Conservation (phyloP, 2,329 filamentous ascomycete species). For the Cladosporium sp. region DNA sequence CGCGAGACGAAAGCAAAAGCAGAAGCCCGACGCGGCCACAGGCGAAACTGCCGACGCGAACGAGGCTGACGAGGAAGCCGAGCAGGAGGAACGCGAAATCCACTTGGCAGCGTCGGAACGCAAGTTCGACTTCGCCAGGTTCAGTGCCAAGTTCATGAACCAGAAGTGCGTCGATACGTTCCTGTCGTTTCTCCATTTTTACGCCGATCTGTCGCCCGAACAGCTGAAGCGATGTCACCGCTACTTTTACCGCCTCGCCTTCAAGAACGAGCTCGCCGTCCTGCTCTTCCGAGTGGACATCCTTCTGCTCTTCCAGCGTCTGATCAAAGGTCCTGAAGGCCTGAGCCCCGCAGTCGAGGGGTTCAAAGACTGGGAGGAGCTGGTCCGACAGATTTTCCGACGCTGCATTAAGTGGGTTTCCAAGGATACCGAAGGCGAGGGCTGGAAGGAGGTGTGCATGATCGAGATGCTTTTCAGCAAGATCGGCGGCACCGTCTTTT, state of each 20-base stretch:
- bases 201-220: conserved; percentile 67
- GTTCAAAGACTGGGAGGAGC: conserved; percentile 85
- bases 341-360: conserved; percentile 59
- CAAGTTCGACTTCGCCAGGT: conserved; percentile 88
- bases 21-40: conserved; percentile 29
- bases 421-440: conserved; percentile 41
- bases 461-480: conserved; percentile 96
- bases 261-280: conserved; percentile 87
- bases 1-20: conserved; percentile 66
- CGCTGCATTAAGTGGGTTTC: conserved; percentile 72
- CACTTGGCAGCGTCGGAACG: conserved; percentile 70
- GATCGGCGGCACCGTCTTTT: conserved; percentile 72
- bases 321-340: conserved; percentile 82
- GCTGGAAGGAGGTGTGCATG: conserved; percentile 70
- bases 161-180: conserved; percentile 88
- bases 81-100: conserved; percentile 66
- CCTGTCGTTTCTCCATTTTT: conserved; percentile 70
- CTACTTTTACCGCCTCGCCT: conserved; percentile 88
- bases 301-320: conserved; percentile 76
- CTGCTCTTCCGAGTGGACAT: conserved; percentile 89
- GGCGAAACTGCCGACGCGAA: conserved; percentile 32
- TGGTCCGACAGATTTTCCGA: conserved; percentile 76
- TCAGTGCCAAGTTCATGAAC: conserved; percentile 71
- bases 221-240: conserved; percentile 90
- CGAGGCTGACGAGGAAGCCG: conserved; percentile 50